Percentiles rank a stretch among this genome's conserved stretches.
These are phyloP conservation scores for Acrocalymma vagum DNA, from an alignment of 2,329 filamentous ascomycete genomes.

Conservation along the genomic window DNA sequence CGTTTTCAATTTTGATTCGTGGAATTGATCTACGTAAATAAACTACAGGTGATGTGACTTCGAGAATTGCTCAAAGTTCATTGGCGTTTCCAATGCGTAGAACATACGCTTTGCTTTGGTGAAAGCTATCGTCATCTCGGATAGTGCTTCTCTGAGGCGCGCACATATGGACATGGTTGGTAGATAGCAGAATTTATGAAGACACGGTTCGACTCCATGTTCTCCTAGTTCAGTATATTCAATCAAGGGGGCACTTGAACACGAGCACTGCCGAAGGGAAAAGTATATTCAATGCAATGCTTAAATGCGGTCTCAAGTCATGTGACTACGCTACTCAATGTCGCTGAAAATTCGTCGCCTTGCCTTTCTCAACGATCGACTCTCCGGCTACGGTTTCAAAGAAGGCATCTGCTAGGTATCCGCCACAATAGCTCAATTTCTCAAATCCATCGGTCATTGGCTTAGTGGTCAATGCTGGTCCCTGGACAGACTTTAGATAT, in stretches of 20 bases:
- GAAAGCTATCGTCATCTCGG: too few species aligned
- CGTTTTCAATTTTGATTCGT: conserved; percentile 17
- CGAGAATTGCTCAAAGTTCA: neutral
- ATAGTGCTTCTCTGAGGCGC: too few species aligned
- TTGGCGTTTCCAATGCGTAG: neutral
- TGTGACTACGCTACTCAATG: conserved; percentile 3
- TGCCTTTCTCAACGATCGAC: conserved; percentile 18
- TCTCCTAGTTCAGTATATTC: too few species aligned
- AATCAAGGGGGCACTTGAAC: too few species aligned
- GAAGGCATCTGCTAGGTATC: conserved; percentile 49
- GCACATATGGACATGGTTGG: too few species aligned
- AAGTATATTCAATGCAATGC: too few species aligned
- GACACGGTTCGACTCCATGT: too few species aligned
- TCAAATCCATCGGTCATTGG: conserved; percentile 47
- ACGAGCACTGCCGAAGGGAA: too few species aligned
- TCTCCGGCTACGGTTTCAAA: conserved; percentile 46
- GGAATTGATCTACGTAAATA: conserved; percentile 5
- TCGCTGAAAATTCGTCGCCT: conserved; percentile 9
- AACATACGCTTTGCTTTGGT: too few species aligned
- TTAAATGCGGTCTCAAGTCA: too few species aligned
- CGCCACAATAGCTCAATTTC: conserved; percentile 46
- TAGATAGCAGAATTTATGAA: too few species aligned
- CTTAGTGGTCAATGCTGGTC: conserved; percentile 31
- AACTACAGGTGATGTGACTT: too few species aligned
- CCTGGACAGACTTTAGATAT: conserved; percentile 38